Evolutionary conservation across 495 filamentous ascomycete species (phyloP), one percentile per base, ranked within the genome.

Genomic region (Talaromyces thailandensis): DNA sequence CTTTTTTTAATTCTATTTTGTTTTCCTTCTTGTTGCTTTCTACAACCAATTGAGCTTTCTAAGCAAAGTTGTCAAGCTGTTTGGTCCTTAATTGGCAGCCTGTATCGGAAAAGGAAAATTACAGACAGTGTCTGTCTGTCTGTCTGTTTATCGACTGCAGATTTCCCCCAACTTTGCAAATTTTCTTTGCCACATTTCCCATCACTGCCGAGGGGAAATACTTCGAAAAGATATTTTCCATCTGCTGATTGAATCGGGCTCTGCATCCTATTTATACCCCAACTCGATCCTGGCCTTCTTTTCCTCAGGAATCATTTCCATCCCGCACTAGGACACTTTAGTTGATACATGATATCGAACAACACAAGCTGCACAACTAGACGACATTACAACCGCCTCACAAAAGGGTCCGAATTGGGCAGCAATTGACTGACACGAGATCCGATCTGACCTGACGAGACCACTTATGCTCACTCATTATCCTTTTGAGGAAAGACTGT

Each of bases 1-100:
- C 53, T 64, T 59, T 62, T 59, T 66, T 64, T 67, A 8, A 21
- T 21, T 48, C 64, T 61, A 63, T 65, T 65, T 66, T 68, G 64
- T 66, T 64, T 61, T 56, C 43, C 45, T 65, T 61, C 62, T 59
- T 67, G 62, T 67, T 67, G 62, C 60, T 58, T 61, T 67, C 60
- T 12, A n/a, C 35, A 11, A 23, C 55, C 48, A 63, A 62, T 68
- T 63, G 51, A 55, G 51, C 51, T 23, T 28, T 26, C 51, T 55
- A 8, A 12, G 16, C 23, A 28, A 25, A 7, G 7, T 21, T 23
- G 43, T 7, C n/a, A 8, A 48, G 43, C 43, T 21, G 18, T 48
- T 18, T 48, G 43, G 21, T 18, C 43, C 6, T 18, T 18, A 18
- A 2, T 4, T 18, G 43, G 21, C 43, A 18, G 16, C 6, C n/a